Conservation (phyloP, 2,329 filamentous ascomycete species). For the Pezicula carpinea region DNA sequence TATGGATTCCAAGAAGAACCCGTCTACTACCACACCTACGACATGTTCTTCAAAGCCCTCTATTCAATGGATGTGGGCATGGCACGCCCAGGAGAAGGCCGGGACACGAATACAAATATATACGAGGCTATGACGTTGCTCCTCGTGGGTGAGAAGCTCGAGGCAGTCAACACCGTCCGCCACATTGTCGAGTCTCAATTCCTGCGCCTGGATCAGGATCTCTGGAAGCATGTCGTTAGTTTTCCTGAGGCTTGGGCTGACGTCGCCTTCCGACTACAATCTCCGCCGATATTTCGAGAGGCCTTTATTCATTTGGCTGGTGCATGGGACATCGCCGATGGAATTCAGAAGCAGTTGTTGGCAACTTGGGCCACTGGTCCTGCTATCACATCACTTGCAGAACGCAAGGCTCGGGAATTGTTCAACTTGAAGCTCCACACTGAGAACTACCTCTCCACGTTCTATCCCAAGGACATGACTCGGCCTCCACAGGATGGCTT, state of each 20-base stretch:
- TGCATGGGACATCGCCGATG: conserved; percentile 11
- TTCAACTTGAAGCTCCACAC: conserved; percentile 17
- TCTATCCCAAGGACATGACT: conserved; percentile 18
- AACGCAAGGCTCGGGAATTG: conserved; percentile 17
- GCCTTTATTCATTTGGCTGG: conserved; percentile 24
- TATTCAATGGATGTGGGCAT: conserved; percentile 16
- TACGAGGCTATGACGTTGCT: conserved; percentile 17
- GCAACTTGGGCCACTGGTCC: background rate
- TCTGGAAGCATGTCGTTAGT: conserved; percentile 20
- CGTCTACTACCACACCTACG: conserved; percentile 18
- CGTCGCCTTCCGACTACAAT: conserved; percentile 19
- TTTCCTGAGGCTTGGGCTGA: conserved; percentile 21
- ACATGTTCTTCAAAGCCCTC: conserved; percentile 24
- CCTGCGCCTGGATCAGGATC: conserved; percentile 17
- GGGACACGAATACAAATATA: conserved; percentile 6
- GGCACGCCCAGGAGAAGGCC: conserved; percentile 3
- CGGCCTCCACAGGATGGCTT: conserved; percentile 8
- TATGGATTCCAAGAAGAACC: background rate
- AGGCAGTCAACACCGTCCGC: conserved; percentile 13
- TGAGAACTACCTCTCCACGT: conserved; percentile 18
- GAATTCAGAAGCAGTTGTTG: conserved; percentile 11
- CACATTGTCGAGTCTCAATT: conserved; percentile 19
- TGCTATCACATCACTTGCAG: conserved; percentile 11
- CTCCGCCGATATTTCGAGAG: conserved; percentile 24
- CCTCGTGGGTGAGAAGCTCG: conserved; percentile 16